Evolutionary conservation across 2,329 filamentous ascomycete species (phyloP), one percentile per base, ranked within the genome.

Genomic region (Anthostomella pinea): DNA sequence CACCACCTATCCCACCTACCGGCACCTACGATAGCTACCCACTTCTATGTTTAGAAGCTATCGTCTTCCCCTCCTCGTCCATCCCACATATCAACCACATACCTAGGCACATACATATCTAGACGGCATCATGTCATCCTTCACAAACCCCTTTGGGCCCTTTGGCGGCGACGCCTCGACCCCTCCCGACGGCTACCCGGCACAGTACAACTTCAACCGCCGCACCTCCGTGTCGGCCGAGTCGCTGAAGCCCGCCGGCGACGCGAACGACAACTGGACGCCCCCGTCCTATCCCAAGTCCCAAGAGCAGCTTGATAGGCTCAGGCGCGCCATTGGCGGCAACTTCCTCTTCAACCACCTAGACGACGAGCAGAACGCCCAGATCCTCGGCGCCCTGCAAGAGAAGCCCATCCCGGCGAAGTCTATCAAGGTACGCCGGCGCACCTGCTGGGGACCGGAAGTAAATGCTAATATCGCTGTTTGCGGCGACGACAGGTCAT

Each of bases 201-300:
- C 79, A 52, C 90, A 97, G 63, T 97, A 96, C 69, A 95, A 95
- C 63, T 83, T 95, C 66, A 86, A 81, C 53, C 85, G 93, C 47
- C 87, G 93, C 54, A 96, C 90, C 24, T 97, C 93, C 3, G 93
- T 98, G 35, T 97, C 93, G 25, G 93, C 93, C 33, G 93, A 98
- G 67, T 96, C 91, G 2, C 75, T 97, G 57, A 95, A 95, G 64
- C 93, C 93, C 13, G 86, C 83, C 31, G 82, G 85, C 20, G 83
- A 89, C 42, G 79, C 80, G 39, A 83, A 87, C 54, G 88, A 93
- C 62, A 93, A 87, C 64, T 98, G 91, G 90, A 77, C 82, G 19
- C 88, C 93, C 7, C 93, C 93, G 3, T 78, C 78, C 53, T 88
- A 93, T 61, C 77, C 81, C 46, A 98, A 98, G 72, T 79, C 85